These are phyloP conservation scores for Beauveria pseudobassiana DNA, from an alignment of 2,329 filamentous ascomycete species.

Conservation along the genomic window DNA sequence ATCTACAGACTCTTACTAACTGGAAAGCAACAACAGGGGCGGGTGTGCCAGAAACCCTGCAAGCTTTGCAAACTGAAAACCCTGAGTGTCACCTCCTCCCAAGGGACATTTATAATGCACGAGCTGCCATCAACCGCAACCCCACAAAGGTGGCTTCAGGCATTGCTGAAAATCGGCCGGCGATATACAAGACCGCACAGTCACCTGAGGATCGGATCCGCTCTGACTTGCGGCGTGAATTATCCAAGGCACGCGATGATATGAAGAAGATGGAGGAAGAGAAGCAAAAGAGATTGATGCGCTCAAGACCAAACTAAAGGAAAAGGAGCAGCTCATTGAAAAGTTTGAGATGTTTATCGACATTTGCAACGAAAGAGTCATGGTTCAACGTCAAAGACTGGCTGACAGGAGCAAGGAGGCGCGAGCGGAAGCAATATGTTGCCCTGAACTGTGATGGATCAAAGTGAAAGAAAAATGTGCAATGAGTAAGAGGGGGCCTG, in stretches of 20 bases:
- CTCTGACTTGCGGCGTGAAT: constrained; percentile 52
- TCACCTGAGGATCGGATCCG: constrained; percentile 58
- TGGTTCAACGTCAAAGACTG: constrained; percentile 52
- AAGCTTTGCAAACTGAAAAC: constrained; percentile 57
- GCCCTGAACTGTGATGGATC: neutral
- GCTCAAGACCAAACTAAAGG: constrained; percentile 51
- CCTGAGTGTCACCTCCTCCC: constrained; percentile 56
- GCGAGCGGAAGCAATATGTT: neutral
- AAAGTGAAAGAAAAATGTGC: no score
- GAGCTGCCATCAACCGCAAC: constrained; percentile 59
- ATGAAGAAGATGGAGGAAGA: constrained; percentile 48
- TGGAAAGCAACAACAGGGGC: constrained; percentile 42
- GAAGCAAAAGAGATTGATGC: constrained; percentile 48
- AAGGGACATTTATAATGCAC: constrained; percentile 60
- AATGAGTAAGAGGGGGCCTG: neutral
- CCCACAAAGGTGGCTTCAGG: constrained; percentile 53
- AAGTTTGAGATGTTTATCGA: constrained; percentile 65
- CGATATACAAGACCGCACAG: constrained; percentile 58
- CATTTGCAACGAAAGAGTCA: constrained; percentile 60
- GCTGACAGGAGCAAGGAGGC: constrained; percentile 19
- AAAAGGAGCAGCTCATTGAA: constrained; percentile 55
- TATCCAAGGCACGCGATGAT: constrained; percentile 51
- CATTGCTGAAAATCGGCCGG: constrained; percentile 52
- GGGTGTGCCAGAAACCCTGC: constrained; percentile 58
- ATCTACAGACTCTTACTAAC: constrained; percentile 20